Conservation (phyloP, 1,284 basidiomycete species). For the Sphagnurus paluster region DNA sequence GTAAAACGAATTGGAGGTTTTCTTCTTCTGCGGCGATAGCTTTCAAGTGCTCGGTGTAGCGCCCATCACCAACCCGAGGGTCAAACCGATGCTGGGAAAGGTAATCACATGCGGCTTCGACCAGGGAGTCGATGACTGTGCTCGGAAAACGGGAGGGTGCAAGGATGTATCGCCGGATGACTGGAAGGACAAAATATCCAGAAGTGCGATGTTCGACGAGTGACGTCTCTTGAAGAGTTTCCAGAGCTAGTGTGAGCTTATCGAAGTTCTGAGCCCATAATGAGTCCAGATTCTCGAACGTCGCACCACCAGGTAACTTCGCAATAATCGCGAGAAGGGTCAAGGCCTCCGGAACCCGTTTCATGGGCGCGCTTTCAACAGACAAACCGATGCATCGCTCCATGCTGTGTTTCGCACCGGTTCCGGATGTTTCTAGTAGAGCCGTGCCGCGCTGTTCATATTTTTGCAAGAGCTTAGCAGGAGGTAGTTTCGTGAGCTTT, state of each 20-base stretch:
- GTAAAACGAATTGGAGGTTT: slow-evolving; percentile 9
- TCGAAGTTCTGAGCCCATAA: slow-evolving; percentile 4
- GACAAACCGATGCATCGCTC: slow-evolving; percentile 4
- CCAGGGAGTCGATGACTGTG: background rate
- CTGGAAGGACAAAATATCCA: slow-evolving; percentile 3
- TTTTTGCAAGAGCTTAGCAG: background rate
- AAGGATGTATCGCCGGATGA: slow-evolving; percentile 4
- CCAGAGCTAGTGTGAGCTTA: background rate
- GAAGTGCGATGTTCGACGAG: background rate
- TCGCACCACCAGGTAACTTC: slow-evolving; percentile 3
- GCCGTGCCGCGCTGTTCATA: background rate
- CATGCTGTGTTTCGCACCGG: slow-evolving; percentile 3
- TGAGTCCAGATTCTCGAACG: background rate
- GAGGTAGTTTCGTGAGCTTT: background rate
- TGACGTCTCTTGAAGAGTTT: slow-evolving; percentile 4
- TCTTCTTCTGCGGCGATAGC: slow-evolving; percentile 6
- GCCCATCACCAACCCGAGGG: background rate
- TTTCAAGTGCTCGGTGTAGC: background rate
- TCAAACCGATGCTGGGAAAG: slow-evolving; percentile 1
- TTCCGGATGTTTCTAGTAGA: background rate
- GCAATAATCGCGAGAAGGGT: slow-evolving; percentile 1
- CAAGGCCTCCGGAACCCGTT: background rate
- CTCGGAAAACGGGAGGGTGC: background rate
- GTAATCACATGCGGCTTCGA: slow-evolving; percentile 1
- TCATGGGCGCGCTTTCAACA: background rate